phyloP scores from a whole-genome alignment of 179 eudicot species.

The Heliamphora pulchella region DNA sequence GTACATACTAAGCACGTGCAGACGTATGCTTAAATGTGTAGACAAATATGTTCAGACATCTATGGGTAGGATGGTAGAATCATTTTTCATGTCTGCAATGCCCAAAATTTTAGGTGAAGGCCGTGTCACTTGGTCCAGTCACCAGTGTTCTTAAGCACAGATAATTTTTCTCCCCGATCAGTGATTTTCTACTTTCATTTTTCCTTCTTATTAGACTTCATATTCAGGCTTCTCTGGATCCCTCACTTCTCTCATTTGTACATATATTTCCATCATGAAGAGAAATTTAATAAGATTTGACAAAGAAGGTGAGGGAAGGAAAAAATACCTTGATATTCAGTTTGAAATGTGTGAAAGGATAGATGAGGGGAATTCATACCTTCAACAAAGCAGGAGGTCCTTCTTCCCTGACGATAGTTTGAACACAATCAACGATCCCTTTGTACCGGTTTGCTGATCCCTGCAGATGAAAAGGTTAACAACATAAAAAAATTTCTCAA shows the following conservation, averaged over 20 bases:
- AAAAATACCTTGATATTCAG: not conserved
- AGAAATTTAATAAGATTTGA: slow-evolving; percentile 1
- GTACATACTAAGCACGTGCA: not conserved
- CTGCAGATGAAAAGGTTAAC: slow-evolving; percentile 25
- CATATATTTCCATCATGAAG: not conserved
- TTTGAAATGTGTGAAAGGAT: not conserved
- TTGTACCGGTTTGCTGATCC: slow-evolving; percentile 80
- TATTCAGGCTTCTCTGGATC: not conserved
- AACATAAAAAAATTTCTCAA: not conserved
- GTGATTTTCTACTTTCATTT: not conserved
- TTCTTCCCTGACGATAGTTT: slow-evolving; percentile 64
- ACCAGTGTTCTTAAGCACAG: not conserved
- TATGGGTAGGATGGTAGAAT: not conserved
- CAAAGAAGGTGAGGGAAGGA: not conserved
- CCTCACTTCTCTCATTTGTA: not conserved
- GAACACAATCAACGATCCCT: slow-evolving; percentile 65
- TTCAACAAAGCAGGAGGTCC: slow-evolving; percentile 73
- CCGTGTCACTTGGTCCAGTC: not conserved
- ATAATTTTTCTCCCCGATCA: not conserved
- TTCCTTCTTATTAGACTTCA: not conserved
- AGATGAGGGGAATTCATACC: slow-evolving; percentile 28
- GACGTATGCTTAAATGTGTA: not conserved
- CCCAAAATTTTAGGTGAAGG: not conserved
- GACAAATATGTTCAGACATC: not conserved
- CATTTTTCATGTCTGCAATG: not conserved